Evolutionary conservation across 2,329 filamentous ascomycete species (phyloP).

Genomic region (Aspergillus arachidicola): DNA sequence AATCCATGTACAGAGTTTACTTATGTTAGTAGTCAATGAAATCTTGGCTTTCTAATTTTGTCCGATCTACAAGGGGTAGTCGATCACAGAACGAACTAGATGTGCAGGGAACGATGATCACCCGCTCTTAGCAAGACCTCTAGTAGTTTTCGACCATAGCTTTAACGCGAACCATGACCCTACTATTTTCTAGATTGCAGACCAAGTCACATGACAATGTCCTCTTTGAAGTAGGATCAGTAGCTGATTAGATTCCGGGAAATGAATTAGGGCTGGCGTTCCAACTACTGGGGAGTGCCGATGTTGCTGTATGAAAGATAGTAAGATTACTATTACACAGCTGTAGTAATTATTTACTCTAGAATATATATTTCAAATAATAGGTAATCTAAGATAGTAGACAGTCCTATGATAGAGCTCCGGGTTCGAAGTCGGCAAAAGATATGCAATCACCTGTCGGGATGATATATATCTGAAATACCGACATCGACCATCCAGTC

Average conservation of each 20-base stretch:
- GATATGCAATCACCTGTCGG: not conserved
- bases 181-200: not conserved
- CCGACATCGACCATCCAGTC: not conserved
- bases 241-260: too few species aligned
- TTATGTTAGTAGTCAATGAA: not conserved
- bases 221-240: not conserved
- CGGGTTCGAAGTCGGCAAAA: too few species aligned
- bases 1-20: slow-evolving; percentile 1
- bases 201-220: not conserved
- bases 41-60: not conserved
- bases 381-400: too few species aligned
- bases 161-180: not conserved
- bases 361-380: too few species aligned
- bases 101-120: not conserved
- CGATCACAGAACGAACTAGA: not conserved
- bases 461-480: too few species aligned
- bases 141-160: not conserved
- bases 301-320: too few species aligned
- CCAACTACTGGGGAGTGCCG: too few species aligned
- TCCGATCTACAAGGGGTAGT: not conserved
- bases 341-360: too few species aligned
- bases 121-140: not conserved
- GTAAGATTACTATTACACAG: too few species aligned
- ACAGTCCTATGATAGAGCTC: too few species aligned
- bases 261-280: too few species aligned